Base-by-base conservation (phyloP, 2,329 filamentous ascomycete genomes). In the Verticillium klebahnii region DNA sequence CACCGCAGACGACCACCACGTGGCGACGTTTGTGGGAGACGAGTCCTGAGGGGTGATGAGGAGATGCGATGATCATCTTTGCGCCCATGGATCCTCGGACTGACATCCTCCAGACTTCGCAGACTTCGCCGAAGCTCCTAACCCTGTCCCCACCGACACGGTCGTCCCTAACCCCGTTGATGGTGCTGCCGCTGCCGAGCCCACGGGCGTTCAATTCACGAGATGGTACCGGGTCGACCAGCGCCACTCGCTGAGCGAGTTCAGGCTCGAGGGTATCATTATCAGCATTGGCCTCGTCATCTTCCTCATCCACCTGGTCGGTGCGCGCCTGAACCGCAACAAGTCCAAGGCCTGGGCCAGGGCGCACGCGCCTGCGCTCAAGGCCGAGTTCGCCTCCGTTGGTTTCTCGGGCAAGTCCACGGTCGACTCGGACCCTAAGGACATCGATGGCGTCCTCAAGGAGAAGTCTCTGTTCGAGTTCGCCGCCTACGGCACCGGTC, bases 141-240 rank as follows among this genome's bases (percentile, higher is more conserved):
- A 90, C 23, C 88, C 91, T 61, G 75, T 80, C 29, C 84, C 83
- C 62, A 77, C 84, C 63, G 74, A 81, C 72, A 77, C 78, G 58
- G 74, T 80, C 57, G 75, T 76, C 56, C 76, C 80, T 65, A 76
- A 81, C 61, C 74, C 82, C 63, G 76, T 75, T 39, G 76, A 77
- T 31, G 74, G 79, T 52, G 75, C 77, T 57, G 69, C 71, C 36
- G 72, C 76, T 19, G 81, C 83, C 63, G 80, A 79, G 55, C 74
- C 77, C 56, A 81, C 82, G 55, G 76, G 74, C 54, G 79, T 82
- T 31, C 90, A 91, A 15, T 97, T 90, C 76, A 97, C 93, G 59
- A 92, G 92, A 81, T 99, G 95, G 95, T 99, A 98, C 80, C 92
- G 93, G 61, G 82, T 98, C 64, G 95, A 96, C 84, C 93, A 98